These are phyloP conservation scores for Chytridium lagenaria DNA, from an alignment of 371 early-diverging fungal genomes.

Conservation along the genomic window DNA sequence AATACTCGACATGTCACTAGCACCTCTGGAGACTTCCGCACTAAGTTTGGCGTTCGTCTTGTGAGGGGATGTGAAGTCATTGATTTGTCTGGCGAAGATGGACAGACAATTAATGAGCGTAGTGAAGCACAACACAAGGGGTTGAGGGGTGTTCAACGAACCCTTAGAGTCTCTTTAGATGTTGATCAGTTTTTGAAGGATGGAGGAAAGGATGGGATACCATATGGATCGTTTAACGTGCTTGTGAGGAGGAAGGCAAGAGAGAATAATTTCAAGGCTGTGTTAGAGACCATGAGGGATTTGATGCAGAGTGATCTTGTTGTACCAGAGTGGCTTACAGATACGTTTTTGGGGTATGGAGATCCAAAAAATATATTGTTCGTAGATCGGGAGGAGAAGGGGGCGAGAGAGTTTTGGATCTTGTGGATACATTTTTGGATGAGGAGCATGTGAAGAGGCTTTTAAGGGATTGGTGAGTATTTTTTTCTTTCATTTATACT, in stretches of 20 bases:
- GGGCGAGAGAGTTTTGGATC: conserved; percentile 56
- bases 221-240: conserved; percentile 85
- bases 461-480: conserved; percentile 57
- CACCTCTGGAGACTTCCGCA: conserved; percentile 49
- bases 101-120: conserved; percentile 49
- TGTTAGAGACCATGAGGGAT: conserved; percentile 87
- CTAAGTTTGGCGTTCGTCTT: conserved; percentile 75
- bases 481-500: neutral
- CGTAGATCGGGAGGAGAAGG: conserved; percentile 9
- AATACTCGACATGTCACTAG: neutral
- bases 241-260: conserved; percentile 83
- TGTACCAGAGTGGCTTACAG: conserved; percentile 90
- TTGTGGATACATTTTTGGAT: conserved; percentile 88
- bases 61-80: conserved; percentile 89
- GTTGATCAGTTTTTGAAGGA: conserved; percentile 81
- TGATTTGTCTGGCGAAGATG: conserved; percentile 76
- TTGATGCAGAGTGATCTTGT: conserved; percentile 76
- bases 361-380: conserved; percentile 82
- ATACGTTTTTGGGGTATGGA: conserved; percentile 92
- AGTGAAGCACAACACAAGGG: neutral
- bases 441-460: conserved; percentile 75
- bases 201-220: conserved; percentile 55
- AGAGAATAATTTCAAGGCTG: conserved; percentile 92
- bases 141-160: conserved; percentile 51
- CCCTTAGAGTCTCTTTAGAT: conserved; percentile 82